Evolutionary conservation across 192 early-diverging fungal species (phyloP).

Genomic region (Coemansia sp.): DNA sequence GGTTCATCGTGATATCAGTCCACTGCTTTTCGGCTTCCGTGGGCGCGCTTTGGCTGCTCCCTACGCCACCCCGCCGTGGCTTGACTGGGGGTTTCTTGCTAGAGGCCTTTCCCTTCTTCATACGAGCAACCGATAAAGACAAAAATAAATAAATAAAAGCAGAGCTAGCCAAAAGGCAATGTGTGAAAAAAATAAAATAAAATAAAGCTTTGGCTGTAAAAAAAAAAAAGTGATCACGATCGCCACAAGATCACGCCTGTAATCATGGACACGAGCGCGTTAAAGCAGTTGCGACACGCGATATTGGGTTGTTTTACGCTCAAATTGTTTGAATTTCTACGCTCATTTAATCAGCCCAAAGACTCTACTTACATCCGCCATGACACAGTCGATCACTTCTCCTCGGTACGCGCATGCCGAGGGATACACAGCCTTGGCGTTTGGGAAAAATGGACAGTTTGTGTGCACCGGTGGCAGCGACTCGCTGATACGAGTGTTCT

Average conservation of each 20-base stretch:
- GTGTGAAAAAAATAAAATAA: background rate
- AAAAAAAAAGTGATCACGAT: constrained; percentile 1
- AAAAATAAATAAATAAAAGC: background rate
- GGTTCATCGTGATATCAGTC: constrained; percentile 36
- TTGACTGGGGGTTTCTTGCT: constrained; percentile 10
- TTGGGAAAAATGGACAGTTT: constrained; percentile 24
- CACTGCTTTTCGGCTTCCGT: constrained; percentile 22
- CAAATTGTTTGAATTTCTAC: background rate
- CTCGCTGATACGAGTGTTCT: constrained; percentile 41
- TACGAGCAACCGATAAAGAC: background rate
- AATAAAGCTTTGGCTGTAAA: background rate
- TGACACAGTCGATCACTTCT: constrained; percentile 20
- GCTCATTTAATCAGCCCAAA: background rate
- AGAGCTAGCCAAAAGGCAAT: background rate
- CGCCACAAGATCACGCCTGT: background rate
- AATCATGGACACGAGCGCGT: constrained; percentile 7
- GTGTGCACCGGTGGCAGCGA: constrained; percentile 50
- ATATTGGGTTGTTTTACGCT: background rate
- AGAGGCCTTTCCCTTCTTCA: constrained; percentile 1
- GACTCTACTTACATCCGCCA: background rate
- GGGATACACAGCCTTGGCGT: constrained; percentile 46
- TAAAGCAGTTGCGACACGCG: background rate
- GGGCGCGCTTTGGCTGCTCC: background rate
- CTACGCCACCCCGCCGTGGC: background rate
- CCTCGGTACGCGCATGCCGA: constrained; percentile 47